Evolutionary conservation across 192 early-diverging fungal genomes (phyloP), one percentile per base, ranked within the genome.

Genomic region (Spinellus fusiger): DNA sequence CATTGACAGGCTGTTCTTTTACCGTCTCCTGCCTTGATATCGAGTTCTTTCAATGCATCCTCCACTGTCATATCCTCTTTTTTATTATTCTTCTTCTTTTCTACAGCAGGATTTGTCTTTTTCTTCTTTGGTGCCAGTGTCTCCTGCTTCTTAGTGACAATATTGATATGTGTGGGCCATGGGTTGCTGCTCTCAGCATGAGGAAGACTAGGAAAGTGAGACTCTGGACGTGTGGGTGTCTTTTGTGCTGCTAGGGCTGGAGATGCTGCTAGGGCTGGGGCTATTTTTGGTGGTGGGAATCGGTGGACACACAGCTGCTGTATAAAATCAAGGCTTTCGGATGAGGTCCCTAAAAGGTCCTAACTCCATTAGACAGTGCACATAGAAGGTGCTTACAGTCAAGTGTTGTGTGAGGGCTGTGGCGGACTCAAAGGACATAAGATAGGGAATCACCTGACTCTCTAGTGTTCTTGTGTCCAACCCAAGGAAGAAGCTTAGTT

Each of bases 1-100:
- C 79, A 81, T 18, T 77, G 67, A 38, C 79, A 81, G 40, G 70
- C 53, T 57, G 66, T 73, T 37, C 76, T 65, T 28, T 81, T 77
- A 23, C 68, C 69, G 34, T 63, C 59, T 47, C 34, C 50, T 18
- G 53, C 65, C 33, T 67, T 57, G 26, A 77, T 74, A 22, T 77
- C 74, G 15, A 81, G 28, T 56, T 81, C 79, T 28, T 71, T 81
- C 10, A 81, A 70, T 12, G 79, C 79, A 29, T 66, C 68, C 49
- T 81, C 76, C 7, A 81, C 57, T 22, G 74, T 69, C 56, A 81
- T 77, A 1, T 71, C 62, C 44, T 61, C 55, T 20, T 64, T 57
- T 22, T 59, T 71, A 26, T 77, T 77, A 32, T 70, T 73, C 29
- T 74, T 67, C 35, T 80, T 80, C 26, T 68, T 71, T 1, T 31